Evolutionary conservation across 768 basidiomycete genomes (phyloP), one percentile per base, ranked within the genome.

Genomic region (Termitomyces sp.): DNA sequence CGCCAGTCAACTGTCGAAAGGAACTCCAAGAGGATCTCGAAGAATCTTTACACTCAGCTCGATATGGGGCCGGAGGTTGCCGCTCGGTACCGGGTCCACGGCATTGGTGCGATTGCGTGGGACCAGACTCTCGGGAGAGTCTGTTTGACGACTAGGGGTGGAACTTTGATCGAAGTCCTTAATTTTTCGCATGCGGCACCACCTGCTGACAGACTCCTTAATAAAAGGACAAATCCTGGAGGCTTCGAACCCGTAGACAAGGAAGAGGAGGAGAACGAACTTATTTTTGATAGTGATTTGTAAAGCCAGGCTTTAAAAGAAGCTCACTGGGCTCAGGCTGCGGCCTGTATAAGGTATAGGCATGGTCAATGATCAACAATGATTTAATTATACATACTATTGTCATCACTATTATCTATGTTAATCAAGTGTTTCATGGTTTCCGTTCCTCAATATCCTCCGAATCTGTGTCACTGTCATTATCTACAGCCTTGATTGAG

Each of bases 61-160:
- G 37, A 57, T 7, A 47, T 60, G 12, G 51, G 55, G 49, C 58
- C 45, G 24, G 50, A 56, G 4, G 57, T 37, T 12, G 59, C 53
- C 53, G 48, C 45, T 17, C 48, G 57, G n/a, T 65, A 62, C 51
- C 42, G 56, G 19, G 63, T 46, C 43, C 62, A 51, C 3, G 78
- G 75, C 9, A 64, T 83, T 35, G 66, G 68, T 14, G 73, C 80
- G 19, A 75, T 86, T 34, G 72, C 80, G 10, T 88, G 83, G 28
- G 28, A 28, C 28, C 85, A 88, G 66, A 72, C 74, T 22, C 81
- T 79, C 15, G 85, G 85, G 5, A 73, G 84, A 42, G 72, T 87
- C 14, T 79, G 80, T 59, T 68, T 86, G 7, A 78, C 78, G 45
- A 69, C 73, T 28, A 71, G 72, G 12, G 61, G 74, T 14, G 47